Evolutionary conservation across 2,329 filamentous ascomycete genomes (phyloP).

Genomic region (Fonsecaea multimorphosa): DNA sequence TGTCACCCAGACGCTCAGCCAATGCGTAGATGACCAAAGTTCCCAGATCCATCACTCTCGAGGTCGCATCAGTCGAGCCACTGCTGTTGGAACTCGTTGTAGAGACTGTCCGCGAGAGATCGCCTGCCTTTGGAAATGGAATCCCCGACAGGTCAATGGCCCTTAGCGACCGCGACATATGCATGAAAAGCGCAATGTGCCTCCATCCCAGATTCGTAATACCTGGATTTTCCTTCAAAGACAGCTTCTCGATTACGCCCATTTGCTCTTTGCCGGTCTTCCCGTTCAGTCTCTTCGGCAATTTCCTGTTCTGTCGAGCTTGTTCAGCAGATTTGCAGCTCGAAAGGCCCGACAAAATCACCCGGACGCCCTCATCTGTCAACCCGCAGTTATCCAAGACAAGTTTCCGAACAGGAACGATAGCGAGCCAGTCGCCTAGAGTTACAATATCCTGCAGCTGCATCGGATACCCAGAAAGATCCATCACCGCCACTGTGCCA

Average conservation of each 20-base stretch:
- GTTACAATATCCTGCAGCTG: constrained; percentile 84
- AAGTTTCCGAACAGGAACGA: constrained; percentile 87
- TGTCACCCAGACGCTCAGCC: constrained; percentile 74
- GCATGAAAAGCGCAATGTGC: constrained; percentile 85
- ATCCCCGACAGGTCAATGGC: constrained; percentile 86
- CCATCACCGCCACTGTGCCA: constrained; percentile 80
- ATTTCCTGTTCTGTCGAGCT: constrained; percentile 57
- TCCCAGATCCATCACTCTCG: constrained; percentile 58
- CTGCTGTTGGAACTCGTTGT: constrained; percentile 31
- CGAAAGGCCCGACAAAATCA: constrained; percentile 83
- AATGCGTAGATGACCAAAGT: constrained; percentile 76
- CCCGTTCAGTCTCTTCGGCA: constrained; percentile 47
- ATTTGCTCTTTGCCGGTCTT: constrained; percentile 45
- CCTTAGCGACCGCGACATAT: constrained; percentile 86
- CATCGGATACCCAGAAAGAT: constrained; percentile 83
- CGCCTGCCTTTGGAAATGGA: constrained; percentile 64
- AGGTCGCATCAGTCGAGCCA: constrained; percentile 32
- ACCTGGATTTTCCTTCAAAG: constrained; percentile 85
- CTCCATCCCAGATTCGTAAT: constrained; percentile 89
- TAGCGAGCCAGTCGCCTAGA: constrained; percentile 88
- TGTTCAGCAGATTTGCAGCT: constrained; percentile 73
- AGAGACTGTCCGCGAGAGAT: constrained; percentile 28
- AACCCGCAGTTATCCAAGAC: constrained; percentile 86
- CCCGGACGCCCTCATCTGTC: constrained; percentile 82
- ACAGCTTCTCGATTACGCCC: constrained; percentile 83